Conservation (phyloP, 2,329 filamentous ascomycete genomes). For the Calycina marina region DNA sequence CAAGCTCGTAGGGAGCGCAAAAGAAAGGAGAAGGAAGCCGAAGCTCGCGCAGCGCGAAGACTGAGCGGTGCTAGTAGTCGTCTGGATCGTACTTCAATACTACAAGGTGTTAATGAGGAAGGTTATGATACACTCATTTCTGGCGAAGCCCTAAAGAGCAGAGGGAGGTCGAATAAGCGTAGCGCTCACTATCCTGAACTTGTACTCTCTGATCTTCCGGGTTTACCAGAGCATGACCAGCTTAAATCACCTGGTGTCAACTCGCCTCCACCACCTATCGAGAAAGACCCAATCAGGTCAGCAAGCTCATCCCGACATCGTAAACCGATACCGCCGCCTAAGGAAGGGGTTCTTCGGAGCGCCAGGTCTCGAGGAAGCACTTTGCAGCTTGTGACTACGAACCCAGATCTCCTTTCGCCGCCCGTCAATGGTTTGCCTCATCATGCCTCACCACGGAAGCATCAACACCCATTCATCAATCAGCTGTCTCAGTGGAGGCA, state of each 20-base stretch:
- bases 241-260: constrained; percentile 20
- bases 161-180: constrained; percentile 66
- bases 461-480: constrained; percentile 48
- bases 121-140: constrained; percentile 30
- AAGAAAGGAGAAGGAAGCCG: constrained; percentile 68
- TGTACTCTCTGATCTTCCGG: constrained; percentile 59
- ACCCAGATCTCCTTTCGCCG: constrained; percentile 44
- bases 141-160: constrained; percentile 46
- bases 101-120: constrained; percentile 70
- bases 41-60: constrained; percentile 64
- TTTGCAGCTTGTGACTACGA: constrained; percentile 63
- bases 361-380: constrained; percentile 70
- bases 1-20: constrained; percentile 66
- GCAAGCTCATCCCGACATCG: constrained; percentile 64
- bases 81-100: constrained; percentile 61
- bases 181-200: constrained; percentile 52
- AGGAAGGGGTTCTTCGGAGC: constrained; percentile 56
- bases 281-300: constrained; percentile 65
- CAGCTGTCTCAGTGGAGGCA: constrained; percentile 55
- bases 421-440: constrained; percentile 24
- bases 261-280: constrained; percentile 53
- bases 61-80: constrained; percentile 83
- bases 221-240: constrained; percentile 46
- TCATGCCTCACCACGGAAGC: constrained; percentile 32
- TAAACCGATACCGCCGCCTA: constrained; percentile 67